These are phyloP conservation scores for Pleurostoma richardsiae DNA, from an alignment of 2,329 filamentous ascomycete genomes.

Conservation along the genomic window DNA sequence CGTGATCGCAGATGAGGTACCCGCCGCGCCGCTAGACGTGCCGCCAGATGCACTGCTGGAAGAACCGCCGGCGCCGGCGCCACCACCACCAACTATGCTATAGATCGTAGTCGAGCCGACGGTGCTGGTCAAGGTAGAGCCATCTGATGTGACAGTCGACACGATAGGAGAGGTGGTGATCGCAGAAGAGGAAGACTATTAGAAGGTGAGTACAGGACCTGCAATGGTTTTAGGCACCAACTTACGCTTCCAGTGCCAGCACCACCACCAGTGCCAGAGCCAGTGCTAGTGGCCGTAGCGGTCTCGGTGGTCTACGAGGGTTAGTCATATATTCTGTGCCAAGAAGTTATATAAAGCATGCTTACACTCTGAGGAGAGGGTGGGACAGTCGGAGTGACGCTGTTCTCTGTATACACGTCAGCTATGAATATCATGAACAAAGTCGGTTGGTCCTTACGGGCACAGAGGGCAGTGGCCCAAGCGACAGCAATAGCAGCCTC, in stretches of 20 bases:
- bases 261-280: slow-evolving; percentile 3
- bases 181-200: neutral
- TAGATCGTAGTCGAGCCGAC: slow-evolving; percentile 6
- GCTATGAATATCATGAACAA: neutral
- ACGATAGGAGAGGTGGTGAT: slow-evolving; percentile 1
- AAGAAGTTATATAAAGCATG: too few species aligned
- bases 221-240: neutral
- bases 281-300: slow-evolving; percentile 13
- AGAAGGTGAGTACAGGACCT: neutral
- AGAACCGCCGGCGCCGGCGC: neutral
- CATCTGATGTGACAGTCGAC: neutral
- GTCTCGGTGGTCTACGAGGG: slow-evolving; percentile 5
- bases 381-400: too few species aligned
- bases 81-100: slow-evolving; percentile 2
- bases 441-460: slow-evolving; percentile 17
- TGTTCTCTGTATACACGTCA: neutral
- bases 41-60: slow-evolving; percentile 1
- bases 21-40: slow-evolving; percentile 2
- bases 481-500: slow-evolving; percentile 29
- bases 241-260: slow-evolving; percentile 1
- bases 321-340: too few species aligned
- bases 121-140: slow-evolving; percentile 1
- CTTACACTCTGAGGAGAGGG: too few species aligned
- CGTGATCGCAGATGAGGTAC: slow-evolving; percentile 17
- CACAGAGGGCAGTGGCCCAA: slow-evolving; percentile 34